Evolutionary conservation across 73 alveolate genomes (phyloP), one percentile per base, ranked within the genome.

Genomic region (Paramecium biaurelia): DNA sequence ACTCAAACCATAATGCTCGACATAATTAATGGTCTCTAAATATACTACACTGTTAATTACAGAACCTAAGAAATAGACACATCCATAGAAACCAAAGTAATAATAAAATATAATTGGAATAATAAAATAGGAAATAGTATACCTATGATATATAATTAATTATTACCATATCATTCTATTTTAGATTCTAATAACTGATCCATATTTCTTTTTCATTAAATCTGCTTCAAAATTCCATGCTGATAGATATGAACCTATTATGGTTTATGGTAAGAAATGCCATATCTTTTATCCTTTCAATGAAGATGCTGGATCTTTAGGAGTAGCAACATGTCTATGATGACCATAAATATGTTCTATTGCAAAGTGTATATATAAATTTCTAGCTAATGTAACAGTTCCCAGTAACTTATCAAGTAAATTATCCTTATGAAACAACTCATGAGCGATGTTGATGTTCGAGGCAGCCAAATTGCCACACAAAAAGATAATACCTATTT

Each of bases 281-380:
- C 84, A 63, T 63, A 63, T 63, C 49, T 63, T 57, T 82, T 85
- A 76, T 56, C 89, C 95, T n/a, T 24, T 1, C n/a, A 58, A 34
- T 15, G 98, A 94, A 11, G 98, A 92, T 11, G 98, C 97, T 8
- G 99, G 97, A 85, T 96, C 99, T 14, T 82, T 58, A 7, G 96
- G 96, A 37, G 99, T 96, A 12, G 96, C 95, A 9, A 95, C 98
- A 37, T 94, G 41, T 74, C 92, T 96, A 34, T 96, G 99, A 93
- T 96, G 99, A 23, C 98, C 97, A 53, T 85, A 38, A 28, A 94
- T 32, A 68, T 96, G 99, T 89, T 96, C 97, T 7, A 94, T 92
- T 92, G 93, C 93, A 94, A 95, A 96, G 74, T 96, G 99, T 30
- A 92, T 23, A 85, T 96, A 96, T 4, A 96, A 49, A 82, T 85